Base-by-base conservation (phyloP, 164 flowering plant genomes). In the Aristolochia californica region DNA sequence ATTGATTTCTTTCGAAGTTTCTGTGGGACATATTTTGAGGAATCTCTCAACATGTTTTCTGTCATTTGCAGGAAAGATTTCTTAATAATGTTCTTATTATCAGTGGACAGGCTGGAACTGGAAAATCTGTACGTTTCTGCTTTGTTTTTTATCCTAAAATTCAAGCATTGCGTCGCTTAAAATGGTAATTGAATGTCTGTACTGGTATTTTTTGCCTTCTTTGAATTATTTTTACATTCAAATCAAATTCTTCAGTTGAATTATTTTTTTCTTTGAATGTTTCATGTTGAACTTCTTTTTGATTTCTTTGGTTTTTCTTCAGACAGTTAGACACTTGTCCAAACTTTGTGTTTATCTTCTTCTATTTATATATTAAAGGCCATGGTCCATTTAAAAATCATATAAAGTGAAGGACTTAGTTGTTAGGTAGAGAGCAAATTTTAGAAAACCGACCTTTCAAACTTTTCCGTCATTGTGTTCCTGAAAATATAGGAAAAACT, bases 21-120 rank as follows among this genome's bases (percentile, higher is more conserved):
- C 5, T 25, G 15, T 16, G 43, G 27, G 12, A 27, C 56, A 14
- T 23, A 53, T 17, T 53, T 11, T 28, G 5, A 15, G 56, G 0
- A 12, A 24, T n/a, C 18, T 0, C 43, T 30, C 17, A 26, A 11
- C n/a, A 18, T n/a, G 1, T 17, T 47, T 17, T 17, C 22, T n/a
- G 10, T 47, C 18, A 47, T 1, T 20, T 17, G 20, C 56, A 54
- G 38, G 20, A 54, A 15, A 34, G 43, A 54, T 54, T 24, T 54
- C 56, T 13, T 27, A 54, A 14, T 30, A 4, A 76, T 61, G 91
- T 76, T 64, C 87, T 93, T 55, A 58, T 93, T 53, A 66, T 93
- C 66, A 73, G 82, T 66, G 98, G 98, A 40, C 97, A 61, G 70
- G 77, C 98, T 63, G 98, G 98, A 60, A 80, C 77, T 63, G 98